These are phyloP conservation scores for Brassica balearica DNA, from an alignment of 441 rosid genomes.

Conservation along the genomic window DNA sequence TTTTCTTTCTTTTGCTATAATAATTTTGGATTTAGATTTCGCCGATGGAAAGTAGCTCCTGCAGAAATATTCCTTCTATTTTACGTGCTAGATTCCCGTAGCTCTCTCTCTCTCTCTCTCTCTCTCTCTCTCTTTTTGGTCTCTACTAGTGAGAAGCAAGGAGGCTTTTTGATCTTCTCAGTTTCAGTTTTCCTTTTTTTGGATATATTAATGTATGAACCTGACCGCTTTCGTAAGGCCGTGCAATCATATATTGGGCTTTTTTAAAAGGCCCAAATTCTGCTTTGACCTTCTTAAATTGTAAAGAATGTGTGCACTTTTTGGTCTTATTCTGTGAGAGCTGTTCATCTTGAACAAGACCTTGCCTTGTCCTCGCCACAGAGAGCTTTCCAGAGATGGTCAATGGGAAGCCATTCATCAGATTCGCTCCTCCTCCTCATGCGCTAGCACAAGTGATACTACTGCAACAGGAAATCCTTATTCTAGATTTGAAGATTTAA, in stretches of 20 bases:
- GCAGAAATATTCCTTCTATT: neutral
- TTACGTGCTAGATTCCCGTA: neutral
- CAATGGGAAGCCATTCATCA: too few relatives aligned
- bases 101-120: neutral
- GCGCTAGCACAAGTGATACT: too few relatives aligned
- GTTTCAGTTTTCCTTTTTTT: neutral
- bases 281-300: neutral
- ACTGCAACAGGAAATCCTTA: too few relatives aligned
- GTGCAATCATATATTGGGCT: neutral
- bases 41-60: slow-evolving; percentile 5
- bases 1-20: neutral
- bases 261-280: neutral
- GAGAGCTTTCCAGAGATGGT: too few relatives aligned
- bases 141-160: neutral
- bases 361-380: too few relatives aligned
- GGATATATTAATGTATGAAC: neutral
- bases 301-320: neutral
- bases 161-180: neutral
- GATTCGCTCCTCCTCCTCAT: too few relatives aligned
- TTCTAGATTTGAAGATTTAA: too few relatives aligned
- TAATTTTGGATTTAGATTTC: neutral
- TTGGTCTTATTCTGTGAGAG: too few relatives aligned
- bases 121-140: slow-evolving; percentile 8
- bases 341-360: too few relatives aligned
- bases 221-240: neutral